phyloP scores from a whole-genome alignment of 2,329 filamentous ascomycete genomes.

The Aspergillus quadricinctus region DNA sequence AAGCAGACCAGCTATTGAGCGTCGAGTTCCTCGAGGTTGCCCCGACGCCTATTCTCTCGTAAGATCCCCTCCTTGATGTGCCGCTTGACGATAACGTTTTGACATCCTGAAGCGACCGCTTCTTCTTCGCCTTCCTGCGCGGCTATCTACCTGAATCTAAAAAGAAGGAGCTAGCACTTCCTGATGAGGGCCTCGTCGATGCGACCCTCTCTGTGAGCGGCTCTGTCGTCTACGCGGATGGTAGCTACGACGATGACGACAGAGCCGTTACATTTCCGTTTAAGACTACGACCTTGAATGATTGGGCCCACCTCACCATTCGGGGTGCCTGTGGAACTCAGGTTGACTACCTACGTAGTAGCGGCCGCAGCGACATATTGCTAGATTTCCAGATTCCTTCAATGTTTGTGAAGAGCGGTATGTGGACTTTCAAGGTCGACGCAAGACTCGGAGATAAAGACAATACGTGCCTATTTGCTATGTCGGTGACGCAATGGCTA shows the following conservation, averaged over 20 bases:
- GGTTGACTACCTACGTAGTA: slow-evolving; percentile 11
- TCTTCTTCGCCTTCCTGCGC: slow-evolving; percentile 13
- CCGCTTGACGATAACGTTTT: background rate
- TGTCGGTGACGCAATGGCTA: slow-evolving; percentile 12
- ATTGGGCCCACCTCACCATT: slow-evolving; percentile 8
- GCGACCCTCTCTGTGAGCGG: slow-evolving; percentile 7
- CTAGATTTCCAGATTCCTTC: slow-evolving; percentile 11
- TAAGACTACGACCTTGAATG: slow-evolving; percentile 7
- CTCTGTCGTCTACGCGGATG: slow-evolving; percentile 11
- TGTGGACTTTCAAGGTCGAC: slow-evolving; percentile 13
- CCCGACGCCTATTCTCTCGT: slow-evolving; percentile 7
- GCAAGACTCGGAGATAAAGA: slow-evolving; percentile 8
- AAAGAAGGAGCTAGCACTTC: slow-evolving; percentile 10
- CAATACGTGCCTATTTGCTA: slow-evolving; percentile 12
- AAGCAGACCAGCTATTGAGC: slow-evolving; percentile 6
- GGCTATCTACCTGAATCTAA: slow-evolving; percentile 9
- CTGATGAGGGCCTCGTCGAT: slow-evolving; percentile 9
- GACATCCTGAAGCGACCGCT: slow-evolving; percentile 6
- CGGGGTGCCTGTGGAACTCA: slow-evolving; percentile 7
- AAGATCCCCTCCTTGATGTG: slow-evolving; percentile 4
- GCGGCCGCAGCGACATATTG: slow-evolving; percentile 7
- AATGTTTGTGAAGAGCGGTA: slow-evolving; percentile 10
- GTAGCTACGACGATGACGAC: background rate
- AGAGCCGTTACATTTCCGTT: slow-evolving; percentile 5
- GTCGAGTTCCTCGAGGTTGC: slow-evolving; percentile 10